These are phyloP conservation scores for Nakaseomyces glabratus DNA, from an alignment of 1,139 yeast species.

Conservation along the genomic window DNA sequence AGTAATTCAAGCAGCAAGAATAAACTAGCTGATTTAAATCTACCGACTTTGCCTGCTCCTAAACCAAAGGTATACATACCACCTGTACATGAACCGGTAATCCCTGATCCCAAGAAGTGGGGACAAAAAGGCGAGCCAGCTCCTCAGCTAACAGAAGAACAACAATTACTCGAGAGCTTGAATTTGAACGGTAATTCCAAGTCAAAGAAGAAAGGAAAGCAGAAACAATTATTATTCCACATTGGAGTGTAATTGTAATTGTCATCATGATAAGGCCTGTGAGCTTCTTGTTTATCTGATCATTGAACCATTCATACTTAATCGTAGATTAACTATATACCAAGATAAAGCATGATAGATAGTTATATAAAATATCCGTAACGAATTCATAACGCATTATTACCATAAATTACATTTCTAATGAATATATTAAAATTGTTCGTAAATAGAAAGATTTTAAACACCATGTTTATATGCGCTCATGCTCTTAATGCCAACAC, in stretches of 20 bases:
- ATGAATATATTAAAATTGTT: too few species aligned
- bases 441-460: too few species aligned
- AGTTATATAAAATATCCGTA: too few species aligned
- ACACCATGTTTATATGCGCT: too few species aligned
- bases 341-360: too few species aligned
- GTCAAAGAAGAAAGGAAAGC: conserved; percentile 33
- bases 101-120: conserved; percentile 30
- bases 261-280: too few species aligned
- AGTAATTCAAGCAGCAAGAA: conserved; percentile 11
- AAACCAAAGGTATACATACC: conserved; percentile 33
- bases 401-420: too few species aligned
- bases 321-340: too few species aligned
- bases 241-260: too few species aligned
- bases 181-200: conserved; percentile 10
- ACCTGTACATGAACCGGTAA: conserved; percentile 33
- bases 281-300: too few species aligned
- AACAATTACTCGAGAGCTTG: conserved; percentile 8
- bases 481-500: conserved; percentile 58
- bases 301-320: too few species aligned
- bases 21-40: conserved; percentile 33
- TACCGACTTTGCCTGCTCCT: conserved; percentile 47
- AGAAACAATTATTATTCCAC: conserved; percentile 41
- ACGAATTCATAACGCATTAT: too few species aligned
- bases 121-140: conserved; percentile 12
- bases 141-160: conserved; percentile 9